These are phyloP conservation scores for Penicillium sp. DNA, from an alignment of 2,329 filamentous ascomycete species.

Conservation along the genomic window DNA sequence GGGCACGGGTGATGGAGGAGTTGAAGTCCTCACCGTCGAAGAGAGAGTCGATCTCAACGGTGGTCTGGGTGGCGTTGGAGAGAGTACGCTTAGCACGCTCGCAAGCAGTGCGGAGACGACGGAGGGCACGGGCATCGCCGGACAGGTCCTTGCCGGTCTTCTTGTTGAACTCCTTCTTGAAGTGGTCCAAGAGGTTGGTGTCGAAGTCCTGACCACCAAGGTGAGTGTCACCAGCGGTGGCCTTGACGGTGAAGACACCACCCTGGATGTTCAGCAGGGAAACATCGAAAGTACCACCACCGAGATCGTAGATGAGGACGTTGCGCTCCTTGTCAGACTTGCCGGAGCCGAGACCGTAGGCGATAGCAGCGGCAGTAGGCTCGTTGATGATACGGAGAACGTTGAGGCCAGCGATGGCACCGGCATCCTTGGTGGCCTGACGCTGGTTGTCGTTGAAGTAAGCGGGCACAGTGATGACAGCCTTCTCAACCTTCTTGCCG, in stretches of 20 bases:
- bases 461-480: conserved; percentile 95
- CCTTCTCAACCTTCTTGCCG: conserved; percentile 98
- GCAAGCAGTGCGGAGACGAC: conserved; percentile 93
- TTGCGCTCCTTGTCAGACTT: conserved; percentile 98
- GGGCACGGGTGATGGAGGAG: conserved; percentile 92
- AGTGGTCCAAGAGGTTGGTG: conserved; percentile 89
- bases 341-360: conserved; percentile 92
- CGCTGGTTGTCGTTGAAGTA: conserved; percentile 99
- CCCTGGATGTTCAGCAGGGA: conserved; percentile 98
- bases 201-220: conserved; percentile 96
- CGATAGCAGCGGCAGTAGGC: conserved; percentile 95
- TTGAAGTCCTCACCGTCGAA: conserved; percentile 98
- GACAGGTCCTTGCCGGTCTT: conserved; percentile 78
- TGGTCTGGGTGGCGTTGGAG: conserved; percentile 94
- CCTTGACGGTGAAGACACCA: conserved; percentile 98
- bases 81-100: conserved; percentile 99
- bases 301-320: conserved; percentile 98
- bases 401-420: conserved; percentile 94
- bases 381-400: conserved; percentile 99
- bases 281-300: conserved; percentile 99
- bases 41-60: conserved; percentile 96
- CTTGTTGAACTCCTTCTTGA: conserved; percentile 86
- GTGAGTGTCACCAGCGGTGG: conserved; percentile 95
- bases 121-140: conserved; percentile 82
- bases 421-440: conserved; percentile 98